These are phyloP conservation scores for Pythium rishiriense DNA, from an alignment of 352 stramenopile genomes.

Conservation along the genomic window DNA sequence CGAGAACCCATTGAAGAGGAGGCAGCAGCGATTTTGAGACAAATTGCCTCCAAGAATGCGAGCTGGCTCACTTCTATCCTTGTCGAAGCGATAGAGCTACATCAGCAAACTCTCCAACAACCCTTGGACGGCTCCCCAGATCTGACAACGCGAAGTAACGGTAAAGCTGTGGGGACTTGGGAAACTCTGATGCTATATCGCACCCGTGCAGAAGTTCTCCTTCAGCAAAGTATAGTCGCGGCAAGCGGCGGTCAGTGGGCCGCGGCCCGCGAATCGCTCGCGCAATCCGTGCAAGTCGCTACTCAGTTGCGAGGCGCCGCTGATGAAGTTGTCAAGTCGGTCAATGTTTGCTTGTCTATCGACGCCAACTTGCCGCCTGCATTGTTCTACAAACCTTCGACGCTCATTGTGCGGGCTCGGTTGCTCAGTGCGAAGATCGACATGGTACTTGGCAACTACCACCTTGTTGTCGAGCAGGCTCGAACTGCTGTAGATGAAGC, in stretches of 20 bases:
- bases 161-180: background rate
- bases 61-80: background rate
- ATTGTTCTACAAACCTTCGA: slow-evolving; percentile 19
- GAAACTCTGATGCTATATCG: slow-evolving; percentile 9
- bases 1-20: slow-evolving; percentile 42
- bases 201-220: slow-evolving; percentile 17
- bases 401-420: slow-evolving; percentile 15
- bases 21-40: slow-evolving; percentile 28
- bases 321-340: background rate
- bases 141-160: background rate
- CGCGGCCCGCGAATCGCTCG: slow-evolving; percentile 5
- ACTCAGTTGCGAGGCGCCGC: background rate
- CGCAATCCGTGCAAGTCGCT: slow-evolving; percentile 5
- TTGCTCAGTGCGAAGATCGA: slow-evolving; percentile 31
- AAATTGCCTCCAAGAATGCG: slow-evolving; percentile 16
- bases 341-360: slow-evolving; percentile 19
- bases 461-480: slow-evolving; percentile 30
- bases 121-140: background rate
- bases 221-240: slow-evolving; percentile 12
- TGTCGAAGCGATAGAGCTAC: background rate
- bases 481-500: slow-evolving; percentile 41
- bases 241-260: slow-evolving; percentile 20
- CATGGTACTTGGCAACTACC: slow-evolving; percentile 35
- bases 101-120: background rate
- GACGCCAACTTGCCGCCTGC: slow-evolving; percentile 21